Conservation (phyloP, 2,329 filamentous ascomycete species). For the Aspergillus neotritici region DNA sequence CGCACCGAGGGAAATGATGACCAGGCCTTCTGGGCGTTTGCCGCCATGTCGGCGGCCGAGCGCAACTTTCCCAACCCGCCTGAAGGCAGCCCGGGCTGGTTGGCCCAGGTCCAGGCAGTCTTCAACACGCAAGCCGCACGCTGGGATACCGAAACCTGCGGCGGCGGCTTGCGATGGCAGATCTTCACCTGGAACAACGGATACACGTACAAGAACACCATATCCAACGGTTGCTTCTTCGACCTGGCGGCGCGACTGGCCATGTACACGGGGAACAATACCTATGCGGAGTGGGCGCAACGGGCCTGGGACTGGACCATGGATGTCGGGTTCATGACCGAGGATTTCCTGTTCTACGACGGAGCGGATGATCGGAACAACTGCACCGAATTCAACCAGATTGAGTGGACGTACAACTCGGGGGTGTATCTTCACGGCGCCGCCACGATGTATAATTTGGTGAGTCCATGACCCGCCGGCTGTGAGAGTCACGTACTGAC, state of each 20-base stretch:
- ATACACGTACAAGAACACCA: conserved; percentile 32
- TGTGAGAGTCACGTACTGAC: not conserved
- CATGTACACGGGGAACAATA: conserved; percentile 27
- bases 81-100: conserved; percentile 61
- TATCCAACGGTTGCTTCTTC: conserved; percentile 31
- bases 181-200: conserved; percentile 32
- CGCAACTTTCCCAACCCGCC: conserved; percentile 39
- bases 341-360: conserved; percentile 50
- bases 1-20: conserved; percentile 51
- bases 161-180: conserved; percentile 57
- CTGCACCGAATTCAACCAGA: conserved; percentile 48
- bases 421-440: conserved; percentile 52
- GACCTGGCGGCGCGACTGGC: conserved; percentile 27
- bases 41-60: conserved; percentile 53
- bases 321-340: conserved; percentile 47
- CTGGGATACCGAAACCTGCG: conserved; percentile 63
- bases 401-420: conserved; percentile 55
- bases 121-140: conserved; percentile 71
- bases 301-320: conserved; percentile 56
- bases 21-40: conserved; percentile 54
- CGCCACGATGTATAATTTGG: conserved; percentile 53
- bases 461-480: conserved; percentile 19
- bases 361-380: conserved; percentile 48
- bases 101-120: conserved; percentile 70
- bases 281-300: conserved; percentile 58